Evolutionary conservation across 176 grass and related monocot genomes (phyloP).

Genomic region (Pontederia paniculata): DNA sequence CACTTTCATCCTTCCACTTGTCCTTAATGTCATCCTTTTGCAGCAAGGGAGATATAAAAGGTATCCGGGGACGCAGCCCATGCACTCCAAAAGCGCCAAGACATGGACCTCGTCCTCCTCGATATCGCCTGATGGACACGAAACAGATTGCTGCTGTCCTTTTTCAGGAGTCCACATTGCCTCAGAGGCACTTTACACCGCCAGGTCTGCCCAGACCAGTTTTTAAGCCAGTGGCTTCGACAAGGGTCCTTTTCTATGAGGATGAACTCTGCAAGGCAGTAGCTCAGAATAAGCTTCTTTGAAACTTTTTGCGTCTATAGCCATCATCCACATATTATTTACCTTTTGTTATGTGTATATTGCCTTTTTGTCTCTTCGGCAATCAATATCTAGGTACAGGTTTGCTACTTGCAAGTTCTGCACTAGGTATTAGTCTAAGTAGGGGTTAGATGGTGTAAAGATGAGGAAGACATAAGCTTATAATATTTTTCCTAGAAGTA

Average conservation of each 20-base stretch:
- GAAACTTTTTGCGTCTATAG: slow-evolving; percentile 16
- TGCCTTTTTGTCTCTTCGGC: no score
- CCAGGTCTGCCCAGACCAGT: slow-evolving; percentile 65
- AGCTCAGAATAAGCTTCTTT: slow-evolving; percentile 92
- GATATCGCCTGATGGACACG: slow-evolving; percentile 41
- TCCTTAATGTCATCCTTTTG: slow-evolving; percentile 2
- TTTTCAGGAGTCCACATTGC: slow-evolving; percentile 54
- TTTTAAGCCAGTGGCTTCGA: slow-evolving; percentile 48
- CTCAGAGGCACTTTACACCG: slow-evolving; percentile 35
- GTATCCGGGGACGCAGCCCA: slow-evolving; percentile 32
- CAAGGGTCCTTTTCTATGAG: slow-evolving; percentile 58
- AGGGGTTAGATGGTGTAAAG: no score
- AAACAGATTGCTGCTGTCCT: slow-evolving; percentile 79
- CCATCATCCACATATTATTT: no score
- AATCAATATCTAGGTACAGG: no score
- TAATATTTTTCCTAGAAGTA: no score
- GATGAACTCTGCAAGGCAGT: slow-evolving; percentile 93
- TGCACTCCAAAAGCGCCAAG: slow-evolving; percentile 65
- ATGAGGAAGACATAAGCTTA: no score
- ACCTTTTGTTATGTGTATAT: no score
- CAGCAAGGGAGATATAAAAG: slow-evolving; percentile 53
- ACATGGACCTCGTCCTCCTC: slow-evolving; percentile 35
- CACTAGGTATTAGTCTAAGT: no score
- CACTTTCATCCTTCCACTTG: background rate
- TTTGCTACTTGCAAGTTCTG: no score